These are phyloP conservation scores for Sarcodon sp. DNA, from an alignment of 768 basidiomycete genomes.

Conservation along the genomic window DNA sequence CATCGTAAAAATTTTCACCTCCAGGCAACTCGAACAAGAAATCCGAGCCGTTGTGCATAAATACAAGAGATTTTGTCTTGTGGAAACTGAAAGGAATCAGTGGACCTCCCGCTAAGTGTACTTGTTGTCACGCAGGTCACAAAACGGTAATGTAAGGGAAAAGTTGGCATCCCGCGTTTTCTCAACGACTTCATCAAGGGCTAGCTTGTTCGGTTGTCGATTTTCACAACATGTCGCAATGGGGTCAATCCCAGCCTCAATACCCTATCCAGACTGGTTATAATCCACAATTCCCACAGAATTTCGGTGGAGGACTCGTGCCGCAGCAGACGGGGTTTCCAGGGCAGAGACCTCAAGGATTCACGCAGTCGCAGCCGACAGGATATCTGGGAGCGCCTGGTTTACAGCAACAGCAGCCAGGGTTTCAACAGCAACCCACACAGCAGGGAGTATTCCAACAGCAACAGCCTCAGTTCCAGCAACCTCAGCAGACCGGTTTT, in stretches of 20 bases:
- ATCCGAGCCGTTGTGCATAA: no score
- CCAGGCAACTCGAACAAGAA: conserved; percentile 30
- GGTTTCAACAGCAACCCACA: conserved; percentile 23
- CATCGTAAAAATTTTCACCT: conserved; percentile 48
- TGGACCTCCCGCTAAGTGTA: no score
- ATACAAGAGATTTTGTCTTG: no score
- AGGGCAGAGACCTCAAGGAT: conserved; percentile 21
- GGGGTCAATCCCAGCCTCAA: conserved; percentile 60
- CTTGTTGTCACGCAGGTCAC: no score
- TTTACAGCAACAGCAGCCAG: conserved; percentile 51
- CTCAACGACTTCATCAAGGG: no score
- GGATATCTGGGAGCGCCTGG: conserved; percentile 28
- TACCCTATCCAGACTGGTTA: conserved; percentile 68
- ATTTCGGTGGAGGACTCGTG: conserved; percentile 29
- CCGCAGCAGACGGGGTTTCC: conserved; percentile 54
- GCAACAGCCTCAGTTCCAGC: conserved; percentile 22
- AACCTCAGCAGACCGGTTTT: conserved; percentile 22
- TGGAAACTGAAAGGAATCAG: no score
- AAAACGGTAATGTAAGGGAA: no score
- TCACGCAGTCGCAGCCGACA: conserved; percentile 55
- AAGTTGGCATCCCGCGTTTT: no score
- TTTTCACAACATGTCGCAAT: conserved; percentile 50
- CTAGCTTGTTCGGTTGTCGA: no score
- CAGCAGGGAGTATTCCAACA: conserved; percentile 44
- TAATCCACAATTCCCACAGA: conserved; percentile 31